phyloP scores from a whole-genome alignment of 768 basidiomycete species.

The Collybiopsis confluens region DNA sequence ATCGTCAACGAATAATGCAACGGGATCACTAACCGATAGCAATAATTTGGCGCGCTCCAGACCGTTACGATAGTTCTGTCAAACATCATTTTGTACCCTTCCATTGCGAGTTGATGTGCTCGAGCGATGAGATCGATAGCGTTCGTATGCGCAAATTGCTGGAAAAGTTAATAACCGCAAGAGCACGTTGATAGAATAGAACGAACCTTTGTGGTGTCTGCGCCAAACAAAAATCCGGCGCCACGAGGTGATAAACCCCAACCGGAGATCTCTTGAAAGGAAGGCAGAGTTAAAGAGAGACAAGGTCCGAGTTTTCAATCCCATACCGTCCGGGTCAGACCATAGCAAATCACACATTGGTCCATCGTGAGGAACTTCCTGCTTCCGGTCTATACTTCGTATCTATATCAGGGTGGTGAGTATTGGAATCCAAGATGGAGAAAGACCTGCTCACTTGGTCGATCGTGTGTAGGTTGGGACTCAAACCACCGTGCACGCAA shows the following conservation, averaged over 20 bases:
- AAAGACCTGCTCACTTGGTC: conserved; percentile 14
- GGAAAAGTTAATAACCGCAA: not conserved
- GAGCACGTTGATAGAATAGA: not conserved
- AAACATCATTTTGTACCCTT: conserved; percentile 97
- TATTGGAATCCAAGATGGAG: conserved; percentile 12
- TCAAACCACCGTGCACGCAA: conserved; percentile 69
- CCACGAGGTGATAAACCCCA: conserved; percentile 99
- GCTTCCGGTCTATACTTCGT: conserved; percentile 89
- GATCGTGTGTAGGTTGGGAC: conserved; percentile 46
- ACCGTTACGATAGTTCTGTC: conserved; percentile 94
- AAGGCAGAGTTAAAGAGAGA: not conserved
- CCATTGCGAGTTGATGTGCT: conserved; percentile 97
- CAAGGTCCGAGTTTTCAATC: not conserved
- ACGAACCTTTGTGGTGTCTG: conserved; percentile 70
- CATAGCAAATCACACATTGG: conserved; percentile 99
- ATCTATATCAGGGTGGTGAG: conserved; percentile 48
- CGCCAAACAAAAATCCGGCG: conserved; percentile 93
- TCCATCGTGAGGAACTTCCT: conserved; percentile 97
- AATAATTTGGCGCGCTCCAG: conserved; percentile 98
- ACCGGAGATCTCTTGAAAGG: conserved; percentile 69
- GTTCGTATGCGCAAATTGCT: conserved; percentile 82
- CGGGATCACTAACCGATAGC: conserved; percentile 65
- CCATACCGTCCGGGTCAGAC: conserved; percentile 95
- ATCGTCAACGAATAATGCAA: not conserved
- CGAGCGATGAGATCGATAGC: conserved; percentile 92